phyloP scores from a whole-genome alignment of 768 basidiomycete genomes.

The Auriculariales sp. region DNA sequence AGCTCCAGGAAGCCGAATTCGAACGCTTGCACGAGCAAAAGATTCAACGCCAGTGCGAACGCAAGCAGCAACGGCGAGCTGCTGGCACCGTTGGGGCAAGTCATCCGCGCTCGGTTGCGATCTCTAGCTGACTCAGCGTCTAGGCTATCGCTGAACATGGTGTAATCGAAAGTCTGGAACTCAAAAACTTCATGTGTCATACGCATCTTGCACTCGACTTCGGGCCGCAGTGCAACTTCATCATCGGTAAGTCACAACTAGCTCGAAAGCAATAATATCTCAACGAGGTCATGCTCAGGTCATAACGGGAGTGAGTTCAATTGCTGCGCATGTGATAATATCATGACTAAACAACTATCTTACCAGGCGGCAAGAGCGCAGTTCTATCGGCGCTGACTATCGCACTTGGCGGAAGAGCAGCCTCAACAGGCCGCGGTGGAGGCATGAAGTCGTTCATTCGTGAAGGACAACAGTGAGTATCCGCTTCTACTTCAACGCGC shows the following conservation, averaged over 20 bases:
- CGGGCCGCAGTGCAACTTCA: slow-evolving; percentile 91
- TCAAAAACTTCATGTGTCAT: slow-evolving; percentile 96
- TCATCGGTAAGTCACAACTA: slow-evolving; percentile 49
- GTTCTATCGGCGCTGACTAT: slow-evolving; percentile 86
- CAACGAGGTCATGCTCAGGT: slow-evolving; percentile 26
- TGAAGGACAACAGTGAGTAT: slow-evolving; percentile 60
- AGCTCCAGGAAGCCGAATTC: neutral
- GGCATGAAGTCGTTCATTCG: slow-evolving; percentile 78
- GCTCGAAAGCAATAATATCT: neutral
- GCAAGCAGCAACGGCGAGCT: neutral
- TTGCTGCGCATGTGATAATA: neutral
- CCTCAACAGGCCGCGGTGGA: slow-evolving; percentile 75
- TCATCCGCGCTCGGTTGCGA: neutral
- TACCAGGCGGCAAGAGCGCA: slow-evolving; percentile 84
- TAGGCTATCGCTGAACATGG: slow-evolving; percentile 77
- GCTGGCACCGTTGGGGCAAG: neutral
- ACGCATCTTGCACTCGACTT: slow-evolving; percentile 69
- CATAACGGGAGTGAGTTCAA: slow-evolving; percentile 76
- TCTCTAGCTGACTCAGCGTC: neutral
- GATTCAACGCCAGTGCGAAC: neutral
- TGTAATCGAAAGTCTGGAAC: slow-evolving; percentile 72
- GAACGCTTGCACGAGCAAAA: too few relatives aligned
- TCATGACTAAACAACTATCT: neutral
- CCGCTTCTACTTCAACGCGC: neutral
- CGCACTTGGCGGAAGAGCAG: slow-evolving; percentile 86